Conservation (phyloP, 2,329 filamentous ascomycete species). For the Mycocentrospora acerina region DNA sequence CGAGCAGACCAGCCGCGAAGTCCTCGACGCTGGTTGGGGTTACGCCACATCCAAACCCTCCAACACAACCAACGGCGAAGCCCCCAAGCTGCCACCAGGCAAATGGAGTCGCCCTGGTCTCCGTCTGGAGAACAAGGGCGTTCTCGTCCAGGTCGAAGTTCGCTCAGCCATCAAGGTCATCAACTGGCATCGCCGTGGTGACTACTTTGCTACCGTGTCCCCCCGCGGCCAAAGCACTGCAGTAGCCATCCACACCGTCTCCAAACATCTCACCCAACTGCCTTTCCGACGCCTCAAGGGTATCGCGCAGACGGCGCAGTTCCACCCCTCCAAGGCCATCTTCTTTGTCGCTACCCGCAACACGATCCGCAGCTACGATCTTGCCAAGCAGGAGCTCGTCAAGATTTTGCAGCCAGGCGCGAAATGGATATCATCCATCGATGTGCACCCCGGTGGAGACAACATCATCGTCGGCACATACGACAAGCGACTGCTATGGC, state of each 20-base stretch:
- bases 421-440: conserved; percentile 91
- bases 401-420: conserved; percentile 93
- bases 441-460: conserved; percentile 89
- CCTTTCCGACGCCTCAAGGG: conserved; percentile 79
- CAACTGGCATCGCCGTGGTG: conserved; percentile 89
- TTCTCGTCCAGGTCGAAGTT: conserved; percentile 79
- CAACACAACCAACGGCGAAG: conserved; percentile 52
- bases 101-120: conserved; percentile 81
- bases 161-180: conserved; percentile 81
- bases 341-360: conserved; percentile 97
- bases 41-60: conserved; percentile 71
- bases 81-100: conserved; percentile 72
- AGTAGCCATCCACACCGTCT: conserved; percentile 91
- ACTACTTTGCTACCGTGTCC: conserved; percentile 91
- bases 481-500: conserved; percentile 91
- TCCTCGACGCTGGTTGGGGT: conserved; percentile 88
- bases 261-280: conserved; percentile 90
- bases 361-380: conserved; percentile 89
- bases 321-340: conserved; percentile 89
- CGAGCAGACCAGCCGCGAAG: conserved; percentile 71
- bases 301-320: conserved; percentile 85
- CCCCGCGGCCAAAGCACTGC: conserved; percentile 75
- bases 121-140: conserved; percentile 72
- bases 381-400: conserved; percentile 85
- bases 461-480: conserved; percentile 95